Base-by-base conservation (phyloP, 371 early-diverging fungal species). In the Apophysomyces ossiformis region DNA sequence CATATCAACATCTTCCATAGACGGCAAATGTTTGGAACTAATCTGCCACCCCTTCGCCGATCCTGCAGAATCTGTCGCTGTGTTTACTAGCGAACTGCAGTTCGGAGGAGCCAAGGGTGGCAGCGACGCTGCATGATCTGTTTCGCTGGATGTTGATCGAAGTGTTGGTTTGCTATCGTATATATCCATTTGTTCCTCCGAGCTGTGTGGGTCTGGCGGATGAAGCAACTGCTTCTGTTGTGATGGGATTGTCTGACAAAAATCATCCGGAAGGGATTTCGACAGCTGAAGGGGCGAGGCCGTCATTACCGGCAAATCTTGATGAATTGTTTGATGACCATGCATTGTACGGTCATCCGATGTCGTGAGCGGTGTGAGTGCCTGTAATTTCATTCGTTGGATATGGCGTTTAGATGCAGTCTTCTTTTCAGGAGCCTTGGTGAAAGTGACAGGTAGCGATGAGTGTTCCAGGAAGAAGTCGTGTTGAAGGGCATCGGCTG, bases 401-500 rank as follows among this genome's bases (percentile, higher is more conserved):
- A 50, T 56, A 18, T 50, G 63, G 11, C 39, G 54, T 56, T 37
- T 47, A 4, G 39, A 16, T 37, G 16, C 47, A 18, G 12, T 62
- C 15, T 16, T 35, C 32, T 46, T 62, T 36, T 62, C 50, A 3
- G 62, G 11, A 9, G 45, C 36, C 9, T 8, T 26, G 36, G 62
- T 46, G 32, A 36, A 46, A 7, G 50, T 4, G 11, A 26, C 45
- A 1, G 60, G 60, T 60, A 7, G 3, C 12, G 37, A 18, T 13
- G 37, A 16, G 18, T 12, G 13, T 47, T 66, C 60, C 11, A 13
- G 11, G 18, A 66, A 60, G 54, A 60, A 66, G 5, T 18, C 45
- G 26, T 58, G 60, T 9, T 63, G 39, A 9, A 72, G 58, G 21
- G 72, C 68, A 2, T 72, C 62, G 16, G 44, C 38, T 1, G 72